Evolutionary conservation across 192 early-diverging fungal species (phyloP), one percentile per base, ranked within the genome.

Genomic region (Podila horticola): DNA sequence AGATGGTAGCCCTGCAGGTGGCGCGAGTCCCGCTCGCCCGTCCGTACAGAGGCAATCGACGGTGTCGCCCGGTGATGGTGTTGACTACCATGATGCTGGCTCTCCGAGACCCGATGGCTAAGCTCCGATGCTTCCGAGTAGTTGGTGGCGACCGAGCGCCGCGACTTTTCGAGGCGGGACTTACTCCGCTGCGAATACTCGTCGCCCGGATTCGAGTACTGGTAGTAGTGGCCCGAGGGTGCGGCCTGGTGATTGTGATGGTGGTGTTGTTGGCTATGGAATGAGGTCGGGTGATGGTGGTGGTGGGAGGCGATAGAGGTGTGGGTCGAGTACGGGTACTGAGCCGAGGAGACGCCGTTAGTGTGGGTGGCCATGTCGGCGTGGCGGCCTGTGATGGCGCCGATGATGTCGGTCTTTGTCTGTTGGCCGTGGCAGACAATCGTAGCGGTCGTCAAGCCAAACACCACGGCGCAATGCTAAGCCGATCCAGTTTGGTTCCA

Each of bases 401-500:
- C 67, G 63, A 81, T 81, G 50, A 81, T 73, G 28, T 85, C 84
- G 19, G 73, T 24, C 28, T 72, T 60, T 10, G 79, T 82, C 24
- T 84, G 84, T 0, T 82, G 68, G 60, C 55, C 62, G 36, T 84
- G 69, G 62, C 86, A 88, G 15, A 77, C 73, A 13, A 88, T 85
- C 22, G 82, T 84, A 6, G 86, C 81, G 22, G 79, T 81, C 0
- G 84, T 82, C 30, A 88, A 66, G 19, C 86, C 86, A 79, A 88
- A 87, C 11, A 87, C 73, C 20, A 71, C 49, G 5, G 72, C 74
- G 26, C 79, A 85, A 30, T 85, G 83, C 86, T 87, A 71, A 22
- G 17, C 0, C 41, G 13, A 26, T 17, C 13, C 34, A 3, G 1
- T 15, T 17, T 29, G n/a, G 7, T 48, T 15, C 8, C 9, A 64